phyloP scores from a whole-genome alignment of 192 early-diverging fungal genomes.

The Chytriomyces confervae region DNA sequence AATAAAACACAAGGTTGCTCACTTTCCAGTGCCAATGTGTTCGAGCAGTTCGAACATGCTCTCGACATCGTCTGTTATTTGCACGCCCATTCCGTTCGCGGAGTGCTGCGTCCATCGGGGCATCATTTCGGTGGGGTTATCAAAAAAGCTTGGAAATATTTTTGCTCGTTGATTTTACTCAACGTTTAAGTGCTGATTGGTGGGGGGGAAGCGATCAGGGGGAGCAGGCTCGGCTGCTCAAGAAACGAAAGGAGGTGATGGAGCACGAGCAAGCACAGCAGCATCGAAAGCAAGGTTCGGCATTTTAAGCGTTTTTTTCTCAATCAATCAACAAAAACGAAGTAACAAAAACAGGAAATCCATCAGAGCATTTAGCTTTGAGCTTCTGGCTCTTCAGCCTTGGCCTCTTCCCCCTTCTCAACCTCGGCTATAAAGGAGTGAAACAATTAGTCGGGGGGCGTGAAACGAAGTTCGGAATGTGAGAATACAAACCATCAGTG shows the following conservation, averaged over 20 bases:
- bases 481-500: conserved; percentile 72
- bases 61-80: conserved; percentile 56
- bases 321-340: neutral
- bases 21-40: conserved; percentile 64
- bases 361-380: conserved; percentile 46
- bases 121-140: neutral
- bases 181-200: neutral
- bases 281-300: neutral
- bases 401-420: conserved; percentile 62
- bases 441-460: neutral
- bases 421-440: conserved; percentile 45
- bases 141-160: conserved; percentile 6
- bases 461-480: neutral
- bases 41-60: conserved; percentile 58
- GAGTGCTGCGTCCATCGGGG: too few species aligned
- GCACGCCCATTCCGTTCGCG: conserved; percentile 9
- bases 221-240: neutral
- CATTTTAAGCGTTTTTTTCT: neutral
- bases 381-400: conserved; percentile 60
- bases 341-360: conserved; percentile 7
- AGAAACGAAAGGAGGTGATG: neutral
- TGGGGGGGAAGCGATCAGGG: neutral
- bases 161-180: neutral
- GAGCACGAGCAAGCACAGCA: neutral
- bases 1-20: neutral